These are phyloP conservation scores for Dendryphion nanum DNA, from an alignment of 2,329 filamentous ascomycete genomes.

Conservation along the genomic window DNA sequence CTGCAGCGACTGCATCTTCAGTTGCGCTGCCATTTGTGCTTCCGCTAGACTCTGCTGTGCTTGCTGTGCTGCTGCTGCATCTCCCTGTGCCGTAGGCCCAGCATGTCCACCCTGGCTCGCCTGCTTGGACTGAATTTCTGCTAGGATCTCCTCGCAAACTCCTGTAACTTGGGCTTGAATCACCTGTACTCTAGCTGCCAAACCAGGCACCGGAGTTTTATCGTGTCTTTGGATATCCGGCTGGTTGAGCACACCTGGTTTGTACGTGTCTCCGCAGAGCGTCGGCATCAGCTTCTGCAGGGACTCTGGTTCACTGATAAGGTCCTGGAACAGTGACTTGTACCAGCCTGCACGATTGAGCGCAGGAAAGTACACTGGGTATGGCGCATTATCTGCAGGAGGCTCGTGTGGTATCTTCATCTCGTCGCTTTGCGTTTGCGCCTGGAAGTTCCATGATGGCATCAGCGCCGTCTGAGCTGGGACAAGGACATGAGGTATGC, in stretches of 20 bases:
- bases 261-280: slow-evolving; percentile 32
- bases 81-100: background rate
- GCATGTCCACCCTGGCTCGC: no score
- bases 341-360: slow-evolving; percentile 37
- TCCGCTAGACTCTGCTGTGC: no score
- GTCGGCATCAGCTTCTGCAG: slow-evolving; percentile 25
- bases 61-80: background rate
- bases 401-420: slow-evolving; percentile 16
- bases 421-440: slow-evolving; percentile 21
- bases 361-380: slow-evolving; percentile 32
- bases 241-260: slow-evolving; percentile 28
- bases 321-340: slow-evolving; percentile 34
- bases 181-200: slow-evolving; percentile 23
- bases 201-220: slow-evolving; percentile 16
- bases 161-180: slow-evolving; percentile 25
- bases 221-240: slow-evolving; percentile 32
- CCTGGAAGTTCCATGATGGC: slow-evolving; percentile 31
- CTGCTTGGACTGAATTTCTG: slow-evolving; percentile 17
- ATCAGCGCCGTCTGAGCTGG: slow-evolving; percentile 23
- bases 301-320: slow-evolving; percentile 24
- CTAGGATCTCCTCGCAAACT: slow-evolving; percentile 28
- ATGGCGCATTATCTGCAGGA: slow-evolving; percentile 7
- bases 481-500: slow-evolving; percentile 35
- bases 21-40: no score
- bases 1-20: background rate